Base-by-base conservation (phyloP, 306 rosid genomes). In the barrel medic (Medicago truncatula) region DNA sequence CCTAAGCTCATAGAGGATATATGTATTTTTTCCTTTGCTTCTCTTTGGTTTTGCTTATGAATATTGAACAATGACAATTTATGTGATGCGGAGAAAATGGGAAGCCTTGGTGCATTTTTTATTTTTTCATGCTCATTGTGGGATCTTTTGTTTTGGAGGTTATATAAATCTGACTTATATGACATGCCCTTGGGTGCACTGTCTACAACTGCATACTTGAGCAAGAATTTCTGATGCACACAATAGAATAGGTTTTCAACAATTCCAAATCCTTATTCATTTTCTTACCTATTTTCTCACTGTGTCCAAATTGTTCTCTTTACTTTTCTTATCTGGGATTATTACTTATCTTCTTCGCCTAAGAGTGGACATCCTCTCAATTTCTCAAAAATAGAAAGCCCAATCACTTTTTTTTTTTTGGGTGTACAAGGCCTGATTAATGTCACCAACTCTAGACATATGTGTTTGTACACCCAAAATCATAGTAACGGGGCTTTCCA, bases 181-280 rank as follows among this genome's bases (percentile, higher is more conserved):
- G 39, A 43, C 57, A 18, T 8, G 16, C 53, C 10, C 54, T 41
- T 46, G 21, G 21, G 15, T 68, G 73, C 59, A 12, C 50, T 59
- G 65, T 25, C 15, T 21, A 21, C 61, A 56, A 8, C 52, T 46
- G 53, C 53, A 12, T 46, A 46, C 53, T 46, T 46, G n/a, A 46
- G 53, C 53, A 46, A 46, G 53, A 46, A 12, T 46, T 46, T 46
- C 53, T 46, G 53, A 46, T 46, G 53, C 53, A 46, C 60, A 18
- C 8, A 17, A 7, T 6, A 70, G 12, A 67, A 40, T 56, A 67
- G 41, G 25, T 67, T 40, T 67, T 41, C 58, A 76, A 54, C 54
- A 52, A 65, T 68, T 76, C 57, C 21, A 54, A 40, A 41, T 67
- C 57, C 41, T 16, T 67, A 40, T 44, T 67, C 17, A 41, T 20